Evolutionary conservation across 202 grass and related monocot species (phyloP).

Genomic region (Carex arenaria): DNA sequence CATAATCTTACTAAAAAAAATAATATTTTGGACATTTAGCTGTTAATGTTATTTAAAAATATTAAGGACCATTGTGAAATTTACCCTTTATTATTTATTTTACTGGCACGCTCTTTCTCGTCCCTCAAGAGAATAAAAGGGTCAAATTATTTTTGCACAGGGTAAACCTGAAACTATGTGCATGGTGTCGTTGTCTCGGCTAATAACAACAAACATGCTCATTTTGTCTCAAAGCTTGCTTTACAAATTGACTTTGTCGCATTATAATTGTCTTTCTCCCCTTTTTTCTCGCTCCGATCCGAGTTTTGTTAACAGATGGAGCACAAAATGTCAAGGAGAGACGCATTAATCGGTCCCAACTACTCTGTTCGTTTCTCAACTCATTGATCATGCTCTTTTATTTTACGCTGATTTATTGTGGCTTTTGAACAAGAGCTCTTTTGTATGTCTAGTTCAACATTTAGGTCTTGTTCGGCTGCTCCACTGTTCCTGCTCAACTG

Average conservation of each 20-base stretch:
- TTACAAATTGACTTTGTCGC: constrained; percentile 21
- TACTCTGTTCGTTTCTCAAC: not conserved
- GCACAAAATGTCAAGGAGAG: constrained; percentile 14
- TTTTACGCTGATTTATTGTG: not conserved
- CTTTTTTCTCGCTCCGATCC: constrained; percentile 16
- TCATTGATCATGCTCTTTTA: not conserved
- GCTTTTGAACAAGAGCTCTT: not conserved
- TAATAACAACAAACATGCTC: constrained; percentile 23
- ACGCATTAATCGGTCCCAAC: constrained; percentile 20
- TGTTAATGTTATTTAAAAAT: too few relatives aligned
- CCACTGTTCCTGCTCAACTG: too few relatives aligned
- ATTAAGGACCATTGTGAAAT: not conserved
- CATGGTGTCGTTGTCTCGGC: constrained; percentile 1
- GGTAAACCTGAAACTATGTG: not conserved
- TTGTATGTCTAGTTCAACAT: not conserved
- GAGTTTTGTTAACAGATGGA: not conserved
- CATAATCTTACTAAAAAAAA: too few relatives aligned
- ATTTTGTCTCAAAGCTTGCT: constrained; percentile 16
- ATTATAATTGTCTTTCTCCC: constrained; percentile 20
- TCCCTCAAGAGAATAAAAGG: not conserved
- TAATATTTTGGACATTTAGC: too few relatives aligned
- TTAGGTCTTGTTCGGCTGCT: too few relatives aligned
- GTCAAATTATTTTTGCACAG: not conserved
- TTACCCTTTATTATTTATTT: not conserved
- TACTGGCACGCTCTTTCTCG: not conserved